Percentiles rank a stretch among this genome's conserved stretches.
phyloP scores from a whole-genome alignment of 768 basidiomycete species.

The Tephrocybe sp. region DNA sequence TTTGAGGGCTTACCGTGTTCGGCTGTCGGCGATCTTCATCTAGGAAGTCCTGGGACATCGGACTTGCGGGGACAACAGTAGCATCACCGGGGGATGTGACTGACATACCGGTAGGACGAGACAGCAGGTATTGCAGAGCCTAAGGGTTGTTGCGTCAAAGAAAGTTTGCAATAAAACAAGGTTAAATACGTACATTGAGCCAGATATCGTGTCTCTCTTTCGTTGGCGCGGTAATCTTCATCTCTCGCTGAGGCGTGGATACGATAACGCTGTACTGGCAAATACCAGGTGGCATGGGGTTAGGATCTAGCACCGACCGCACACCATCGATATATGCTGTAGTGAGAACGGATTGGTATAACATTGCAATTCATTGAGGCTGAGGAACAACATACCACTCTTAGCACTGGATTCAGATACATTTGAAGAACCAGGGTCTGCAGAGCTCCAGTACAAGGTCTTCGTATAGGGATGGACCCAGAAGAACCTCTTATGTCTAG shows the following conservation, averaged over 20 bases:
- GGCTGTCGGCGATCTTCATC: slow-evolving; percentile 53
- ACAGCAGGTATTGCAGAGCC: slow-evolving; percentile 90
- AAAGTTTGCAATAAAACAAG: slow-evolving; percentile 5
- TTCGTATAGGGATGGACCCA: slow-evolving; percentile 99
- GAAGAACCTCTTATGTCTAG: slow-evolving; percentile 93
- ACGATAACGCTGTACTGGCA: slow-evolving; percentile 93
- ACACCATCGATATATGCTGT: slow-evolving; percentile 93
- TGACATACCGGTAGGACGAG: slow-evolving; percentile 56
- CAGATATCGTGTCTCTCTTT: slow-evolving; percentile 97
- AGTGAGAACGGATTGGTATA: no score
- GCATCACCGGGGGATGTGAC: slow-evolving; percentile 39
- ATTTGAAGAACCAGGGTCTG: slow-evolving; percentile 87
- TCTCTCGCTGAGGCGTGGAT: slow-evolving; percentile 91
- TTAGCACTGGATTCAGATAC: slow-evolving; percentile 93
- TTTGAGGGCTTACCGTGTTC: slow-evolving; percentile 63
- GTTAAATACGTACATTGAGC: slow-evolving; percentile 66
- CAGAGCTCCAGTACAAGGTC: slow-evolving; percentile 95
- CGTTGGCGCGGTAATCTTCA: slow-evolving; percentile 97
- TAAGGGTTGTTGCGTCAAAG: slow-evolving; percentile 28
- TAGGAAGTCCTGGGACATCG: slow-evolving; percentile 44
- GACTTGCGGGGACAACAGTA: slow-evolving; percentile 44
- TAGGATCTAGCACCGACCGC: slow-evolving; percentile 88
- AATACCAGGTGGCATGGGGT: slow-evolving; percentile 93
- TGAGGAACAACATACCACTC: slow-evolving; percentile 75
- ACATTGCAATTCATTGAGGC: not conserved